phyloP scores from a whole-genome alignment of 176 grass and related monocot species.

The Puya raimondii region DNA sequence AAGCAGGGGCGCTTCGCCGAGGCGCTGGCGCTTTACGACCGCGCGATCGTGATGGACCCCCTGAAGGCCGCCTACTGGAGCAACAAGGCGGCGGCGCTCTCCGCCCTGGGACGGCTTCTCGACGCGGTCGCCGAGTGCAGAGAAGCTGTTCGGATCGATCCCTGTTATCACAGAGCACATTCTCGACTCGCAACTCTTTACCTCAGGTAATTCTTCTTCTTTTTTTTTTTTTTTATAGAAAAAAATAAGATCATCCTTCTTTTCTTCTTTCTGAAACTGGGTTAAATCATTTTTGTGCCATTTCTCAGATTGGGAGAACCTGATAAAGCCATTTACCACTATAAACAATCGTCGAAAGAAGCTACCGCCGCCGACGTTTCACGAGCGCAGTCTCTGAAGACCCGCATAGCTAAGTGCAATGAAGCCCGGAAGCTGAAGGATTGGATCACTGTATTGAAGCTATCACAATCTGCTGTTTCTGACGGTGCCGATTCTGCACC shows the following conservation, averaged over 20 bases:
- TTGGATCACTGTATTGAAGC: slow-evolving; percentile 63
- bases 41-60: slow-evolving; percentile 66
- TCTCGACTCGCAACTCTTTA: slow-evolving; percentile 61
- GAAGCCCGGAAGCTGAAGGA: slow-evolving; percentile 67
- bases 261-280: slow-evolving; percentile 1
- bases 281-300: background rate
- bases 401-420: slow-evolving; percentile 48
- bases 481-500: slow-evolving; percentile 75
- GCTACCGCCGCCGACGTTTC: slow-evolving; percentile 30
- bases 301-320: slow-evolving; percentile 68
- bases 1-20: slow-evolving; percentile 63
- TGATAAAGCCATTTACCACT: slow-evolving; percentile 69
- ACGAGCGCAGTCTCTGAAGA: slow-evolving; percentile 49
- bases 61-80: slow-evolving; percentile 53
- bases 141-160: slow-evolving; percentile 69
- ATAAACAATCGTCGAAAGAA: slow-evolving; percentile 56
- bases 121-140: slow-evolving; percentile 74
- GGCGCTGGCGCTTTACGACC: slow-evolving; percentile 82
- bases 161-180: slow-evolving; percentile 57
- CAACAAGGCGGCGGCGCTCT: slow-evolving; percentile 85
- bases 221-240: background rate
- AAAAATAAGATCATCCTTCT: background rate
- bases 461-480: slow-evolving; percentile 56
- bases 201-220: slow-evolving; percentile 49
- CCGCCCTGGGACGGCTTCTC: slow-evolving; percentile 49